Evolutionary conservation across 139 green algal genomes (phyloP), one percentile per base, ranked within the genome.

Genomic region (Haematococcus sp.): DNA sequence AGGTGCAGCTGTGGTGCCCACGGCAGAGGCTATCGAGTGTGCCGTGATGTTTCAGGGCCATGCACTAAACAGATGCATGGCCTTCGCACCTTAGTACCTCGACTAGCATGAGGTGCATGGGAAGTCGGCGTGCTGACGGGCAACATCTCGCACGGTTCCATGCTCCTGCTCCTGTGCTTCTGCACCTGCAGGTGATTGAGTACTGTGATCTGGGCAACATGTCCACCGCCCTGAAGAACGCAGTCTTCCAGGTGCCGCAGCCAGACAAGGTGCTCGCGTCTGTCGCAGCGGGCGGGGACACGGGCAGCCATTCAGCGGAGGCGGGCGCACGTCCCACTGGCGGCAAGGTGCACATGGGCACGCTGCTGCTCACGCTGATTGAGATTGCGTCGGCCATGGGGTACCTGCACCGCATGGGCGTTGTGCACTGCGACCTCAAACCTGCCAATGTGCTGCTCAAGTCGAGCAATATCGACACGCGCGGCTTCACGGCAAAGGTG

Each of bases 371-470:
- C 43, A 87, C 84, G 40, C 84, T 89, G 60, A 78, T 90, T n/a
- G 85, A 90, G 85, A 79, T 88, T 19, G 82, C 82, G 1, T 82
- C 75, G 0, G 85, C 82, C 43, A 82, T 86, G 64, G 83, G 60
- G 9, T 84, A 95, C 83, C 86, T 94, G 27, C 91, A 96, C 79
- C 66, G 77, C 60, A 86, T 88, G 74, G 88, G 66, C 27, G 74
- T 94, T 33, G 84, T 94, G 56, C 92, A 96, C 75, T 83, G 91
- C 61, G 89, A 94, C 80, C 73, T 94, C 20, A 94, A 93, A 75
- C 90, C 76, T 0, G 92, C 97, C 78, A 98, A 98, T 75, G 92
- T 98, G 76, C 73, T 93, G 81, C 81, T 93, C 5, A 88, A 85
- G 58, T 81, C 71, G 55, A 76, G 54, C 34, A 82, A 75, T 35